Base-by-base conservation (phyloP, 768 basidiomycete species). In the Trametopsis cervina region DNA sequence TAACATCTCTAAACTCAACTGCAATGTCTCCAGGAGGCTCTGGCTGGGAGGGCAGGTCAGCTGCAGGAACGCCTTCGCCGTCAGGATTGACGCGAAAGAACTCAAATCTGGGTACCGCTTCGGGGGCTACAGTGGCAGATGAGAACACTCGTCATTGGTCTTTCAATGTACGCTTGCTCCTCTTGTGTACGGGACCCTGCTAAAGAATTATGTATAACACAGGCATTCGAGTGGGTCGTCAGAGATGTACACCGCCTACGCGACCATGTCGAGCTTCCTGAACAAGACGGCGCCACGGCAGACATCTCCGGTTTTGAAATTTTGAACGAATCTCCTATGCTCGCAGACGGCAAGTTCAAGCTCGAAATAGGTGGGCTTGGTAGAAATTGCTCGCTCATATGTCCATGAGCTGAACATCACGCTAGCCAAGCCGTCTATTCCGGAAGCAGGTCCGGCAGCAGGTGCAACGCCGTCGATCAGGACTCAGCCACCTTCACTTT, bases 161-260 rank as follows among this genome's bases (percentile, higher is more conserved):
- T 3, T 81, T 83, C 56, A 75, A 74, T 54, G 83, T 79, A 58
- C 60, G 36, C 33, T 38, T 15, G 24, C 29, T 12, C 18, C 36
- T 26, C 12, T 44, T 13, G 2, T 21, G 10, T 3, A 1, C 12
- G 7, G 2, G 15, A 23, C 15, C 25, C 3, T 6, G 1, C 4
- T 5, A n/a, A 44, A 20, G 29, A 5, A 2, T 33, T 17, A 33
- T 22, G 10, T 25, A 12, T 2, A 22, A 4, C 24, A 10, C 46
- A 86, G 84, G 82, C 82, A 0, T 83, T 87, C 56, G 84, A 89
- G 62, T 87, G 85, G 84, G 67, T 71, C 7, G 72, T 88, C 20
- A 71, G 73, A 23, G 73, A 81, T 54, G 73, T 83, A 4, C 66
- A 69, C 43, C 77, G 74, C 49, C 65, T 88, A 36, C 69, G 73